Evolutionary conservation across 345 rosid species (phyloP).

Genomic region (Sisymbrium altissimum): DNA sequence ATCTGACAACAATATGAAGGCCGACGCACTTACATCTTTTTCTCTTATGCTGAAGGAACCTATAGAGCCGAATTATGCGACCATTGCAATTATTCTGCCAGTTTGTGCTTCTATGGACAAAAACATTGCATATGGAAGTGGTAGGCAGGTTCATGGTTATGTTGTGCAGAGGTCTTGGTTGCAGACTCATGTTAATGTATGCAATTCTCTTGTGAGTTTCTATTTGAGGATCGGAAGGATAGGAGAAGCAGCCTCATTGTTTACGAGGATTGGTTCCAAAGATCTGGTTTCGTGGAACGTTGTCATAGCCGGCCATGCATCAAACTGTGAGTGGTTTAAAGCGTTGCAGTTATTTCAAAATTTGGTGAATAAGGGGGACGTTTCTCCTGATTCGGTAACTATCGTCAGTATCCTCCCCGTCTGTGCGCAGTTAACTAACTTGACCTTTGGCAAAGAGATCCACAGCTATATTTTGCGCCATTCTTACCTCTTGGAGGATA

Average conservation of each 20-base stretch:
- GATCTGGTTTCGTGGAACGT: conserved; percentile 92
- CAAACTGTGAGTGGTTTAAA: conserved; percentile 54
- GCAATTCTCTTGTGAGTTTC: conserved; percentile 73
- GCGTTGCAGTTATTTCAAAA: conserved; percentile 56
- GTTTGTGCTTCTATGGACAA: conserved; percentile 51
- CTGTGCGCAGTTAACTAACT: conserved; percentile 49
- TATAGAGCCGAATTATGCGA: conserved; percentile 53
- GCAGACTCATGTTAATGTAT: conserved; percentile 46
- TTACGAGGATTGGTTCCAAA: conserved; percentile 52
- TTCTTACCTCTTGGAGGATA: conserved; percentile 30
- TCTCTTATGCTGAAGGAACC: conserved; percentile 50
- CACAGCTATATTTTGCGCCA: conserved; percentile 25
- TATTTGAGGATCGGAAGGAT: conserved; percentile 58
- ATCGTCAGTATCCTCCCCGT: conserved; percentile 63
- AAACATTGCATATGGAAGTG: conserved; percentile 39
- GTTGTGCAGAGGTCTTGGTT: conserved; percentile 51
- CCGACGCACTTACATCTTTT: conserved; percentile 55
- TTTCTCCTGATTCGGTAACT: conserved; percentile 62
- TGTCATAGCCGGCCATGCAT: conserved; percentile 65
- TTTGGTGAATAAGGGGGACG: conserved; percentile 37
- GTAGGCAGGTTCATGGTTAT: conserved; percentile 67
- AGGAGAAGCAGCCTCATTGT: conserved; percentile 57
- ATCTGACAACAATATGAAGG: conserved; percentile 59
- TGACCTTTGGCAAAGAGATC: conserved; percentile 48
- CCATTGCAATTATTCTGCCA: conserved; percentile 59